Evolutionary conservation across 2,329 filamentous ascomycete genomes (phyloP), one percentile per base, ranked within the genome.

Genomic region (Nothophoma quercina): DNA sequence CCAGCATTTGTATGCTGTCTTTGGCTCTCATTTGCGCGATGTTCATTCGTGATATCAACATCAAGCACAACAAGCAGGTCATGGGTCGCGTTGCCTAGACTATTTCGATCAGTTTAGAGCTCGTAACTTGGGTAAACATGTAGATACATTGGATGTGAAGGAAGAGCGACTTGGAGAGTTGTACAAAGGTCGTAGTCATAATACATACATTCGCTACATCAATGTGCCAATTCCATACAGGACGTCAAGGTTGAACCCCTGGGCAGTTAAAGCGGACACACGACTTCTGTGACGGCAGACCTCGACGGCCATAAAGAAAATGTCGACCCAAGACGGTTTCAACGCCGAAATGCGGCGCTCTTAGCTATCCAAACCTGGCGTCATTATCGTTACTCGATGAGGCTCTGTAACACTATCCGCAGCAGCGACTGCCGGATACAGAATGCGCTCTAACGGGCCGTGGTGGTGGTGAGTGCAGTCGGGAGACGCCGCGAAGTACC

Each of bases 41-140:
- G 64, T 79, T 82, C 50, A 60, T 55, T 35, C 73, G 68, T 49
- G 77, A 84, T 56, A 75, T 82, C 45, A 77, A 83, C 45, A 65
- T 84, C 23, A 61, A 61, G 50, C 50, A 61, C 40, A 56, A 60
- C 25, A 66, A 74, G 18, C 80, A 83, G 65, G 75, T 75, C 13
- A 81, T 79, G 71, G 82, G 82, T 47, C 75, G 67, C 9, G 75
- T 83, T 4, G 44, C 55, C 13, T 59, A 48, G 32, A 7, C 3
- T 28, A 16, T 21, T 13, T 25, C 19, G 19, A 2, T 43, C 16
- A 34, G 32, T 30, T 15, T n/a, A 22, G 6, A 7, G n/a, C 13
- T 13, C 22, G 9, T n/a, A 22, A 8, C 9, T 5, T 3, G 8
- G 9, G 15, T 29, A 18, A 30, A 35, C 8, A 35, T 8, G 19